Evolutionary conservation across 192 early-diverging fungal genomes (phyloP), one percentile per base, ranked within the genome.

Genomic region (Podila epicladia): DNA sequence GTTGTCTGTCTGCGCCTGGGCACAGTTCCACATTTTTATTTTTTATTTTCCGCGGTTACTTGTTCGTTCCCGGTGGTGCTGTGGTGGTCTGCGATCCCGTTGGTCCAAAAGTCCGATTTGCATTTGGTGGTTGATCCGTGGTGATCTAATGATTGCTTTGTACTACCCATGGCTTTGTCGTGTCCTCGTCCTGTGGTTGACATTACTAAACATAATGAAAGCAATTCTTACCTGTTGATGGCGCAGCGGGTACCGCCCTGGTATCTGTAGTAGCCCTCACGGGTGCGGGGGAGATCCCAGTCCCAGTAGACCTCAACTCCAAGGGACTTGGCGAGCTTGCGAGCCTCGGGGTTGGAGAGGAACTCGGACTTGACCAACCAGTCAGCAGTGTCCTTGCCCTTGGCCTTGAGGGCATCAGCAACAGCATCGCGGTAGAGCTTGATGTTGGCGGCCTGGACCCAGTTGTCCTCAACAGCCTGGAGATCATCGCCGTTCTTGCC

Each of bases 201-300:
- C 41, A 45, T 12, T 9, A 45, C 0, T 17, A 17, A 45, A 45
- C 41, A 45, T 15, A 17, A 45, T 94, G 95, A 9, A 93, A 92
- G 49, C 92, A 83, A 19, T 26, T 1, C 4, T 62, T 68, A 80
- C 71, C 71, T 80, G 85, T 91, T 91, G 69, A 94, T 92, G 87
- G 95, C 95, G 37, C 93, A 94, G 29, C 93, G 88, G 12, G 96
- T 98, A 64, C 96, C 96, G 75, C 96, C 97, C 82, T 96, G 91
- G 91, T 97, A 97, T 78, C 97, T 93, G 90, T 95, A 97, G 90
- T 94, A 97, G 38, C 97, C 97, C 86, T 99, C 97, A 78, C 96
- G 95, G 32, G 93, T 90, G 68, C 96, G 91, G 58, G 95, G 94
- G 8, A 88, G 82, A 65, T 98, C 93, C 96, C 96, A 98, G 91